Evolutionary conservation across 2,329 filamentous ascomycete genomes (phyloP), one percentile per base, ranked within the genome.

Genomic region (Calonectria multiphialidica): DNA sequence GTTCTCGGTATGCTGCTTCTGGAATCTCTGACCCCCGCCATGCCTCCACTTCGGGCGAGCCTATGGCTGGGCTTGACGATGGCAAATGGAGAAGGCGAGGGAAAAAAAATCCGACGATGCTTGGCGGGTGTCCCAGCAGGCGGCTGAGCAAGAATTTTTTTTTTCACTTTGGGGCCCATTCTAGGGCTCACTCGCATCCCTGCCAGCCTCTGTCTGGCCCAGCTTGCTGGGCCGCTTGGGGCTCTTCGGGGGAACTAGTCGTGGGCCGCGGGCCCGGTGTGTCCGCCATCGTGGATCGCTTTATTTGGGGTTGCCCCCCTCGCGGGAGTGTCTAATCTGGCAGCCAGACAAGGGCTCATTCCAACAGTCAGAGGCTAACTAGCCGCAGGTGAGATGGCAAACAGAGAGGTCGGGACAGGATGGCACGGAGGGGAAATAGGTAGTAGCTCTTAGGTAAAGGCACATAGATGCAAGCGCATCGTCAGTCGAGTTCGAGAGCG

Each of bases 261-360:
- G 33, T 74, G 68, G 68, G 61, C 68, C 70, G 71, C 74, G 70
- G 74, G 50, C 18, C 53, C 68, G 67, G 73, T 69, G 77, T 72
- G 77, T 68, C 70, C 71, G 70, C 68, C 75, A 73, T 79, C 77
- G 72, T 78, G 77, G 76, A 79, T 77, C 77, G 71, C 77, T 79
- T 70, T 69, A 75, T 76, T 76, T 77, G 42, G 77, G 77, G 23
- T 57, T 37, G 49, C 72, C 68, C 71, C 61, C 72, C 74, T 57
- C 53, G 23, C 76, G 62, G 59, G 75, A 63, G 23, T 49, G 65
- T 50, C 18, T 62, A 37, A 66, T 66, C 55, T 67, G 63, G 63
- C 30, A 62, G 45, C n/a, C 55, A 23, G 33, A 40, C 35, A 49
- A 57, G 74, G 73, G 49, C 68, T 64, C 74, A 78, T 78, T 77